Evolutionary conservation across 2,329 filamentous ascomycete genomes (phyloP).

Genomic region (Eurotiales sp.): DNA sequence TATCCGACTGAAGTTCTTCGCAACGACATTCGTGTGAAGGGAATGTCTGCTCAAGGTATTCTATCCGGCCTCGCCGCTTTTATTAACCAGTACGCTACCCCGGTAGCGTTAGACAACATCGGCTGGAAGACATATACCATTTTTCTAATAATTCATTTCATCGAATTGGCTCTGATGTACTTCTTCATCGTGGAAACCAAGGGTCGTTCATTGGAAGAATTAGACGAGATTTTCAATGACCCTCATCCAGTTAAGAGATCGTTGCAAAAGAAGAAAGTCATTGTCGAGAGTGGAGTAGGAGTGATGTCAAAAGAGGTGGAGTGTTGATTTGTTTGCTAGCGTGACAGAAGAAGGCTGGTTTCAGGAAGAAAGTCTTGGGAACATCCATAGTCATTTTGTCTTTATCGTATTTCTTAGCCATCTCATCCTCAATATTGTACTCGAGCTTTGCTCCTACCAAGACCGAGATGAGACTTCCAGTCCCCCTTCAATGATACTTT

Average conservation of each 20-base stretch:
- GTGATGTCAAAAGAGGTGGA: background rate
- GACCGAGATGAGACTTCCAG: too few species aligned
- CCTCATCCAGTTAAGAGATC: constrained; percentile 15
- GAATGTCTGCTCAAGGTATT: constrained; percentile 2
- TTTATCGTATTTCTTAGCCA: too few species aligned
- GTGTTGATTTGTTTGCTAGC: background rate
- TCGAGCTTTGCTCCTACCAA: too few species aligned
- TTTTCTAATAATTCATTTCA: constrained; percentile 15
- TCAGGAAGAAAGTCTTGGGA: too few species aligned
- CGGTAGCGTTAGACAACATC: constrained; percentile 7
- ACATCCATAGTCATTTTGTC: too few species aligned
- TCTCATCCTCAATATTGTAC: too few species aligned
- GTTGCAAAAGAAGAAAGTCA: constrained; percentile 9
- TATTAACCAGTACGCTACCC: constrained; percentile 22
- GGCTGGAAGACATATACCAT: constrained; percentile 11
- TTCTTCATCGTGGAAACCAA: constrained; percentile 23
- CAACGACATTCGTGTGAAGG: constrained; percentile 10
- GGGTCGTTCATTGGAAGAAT: constrained; percentile 18
- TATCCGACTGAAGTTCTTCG: constrained; percentile 6
- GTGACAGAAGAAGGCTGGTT: too few species aligned
- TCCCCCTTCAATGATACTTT: too few species aligned
- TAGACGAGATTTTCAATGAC: constrained; percentile 18
- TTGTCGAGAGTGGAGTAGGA: background rate
- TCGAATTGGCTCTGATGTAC: constrained; percentile 20
- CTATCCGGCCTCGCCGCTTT: constrained; percentile 20